phyloP scores from a whole-genome alignment of 768 basidiomycete species.

The Lyophyllum atratum region DNA sequence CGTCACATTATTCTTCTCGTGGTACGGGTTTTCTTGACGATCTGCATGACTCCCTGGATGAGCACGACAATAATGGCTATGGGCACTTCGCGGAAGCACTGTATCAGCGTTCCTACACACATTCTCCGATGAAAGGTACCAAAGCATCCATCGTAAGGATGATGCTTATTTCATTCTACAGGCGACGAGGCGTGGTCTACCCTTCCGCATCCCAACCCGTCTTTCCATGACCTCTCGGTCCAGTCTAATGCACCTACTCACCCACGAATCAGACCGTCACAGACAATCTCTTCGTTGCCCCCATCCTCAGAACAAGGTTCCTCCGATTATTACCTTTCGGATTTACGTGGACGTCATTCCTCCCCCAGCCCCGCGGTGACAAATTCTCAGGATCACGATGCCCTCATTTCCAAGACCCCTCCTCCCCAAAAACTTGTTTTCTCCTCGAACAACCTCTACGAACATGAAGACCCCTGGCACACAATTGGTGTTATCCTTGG shows the following conservation, averaged over 20 bases:
- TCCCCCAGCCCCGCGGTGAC: not conserved
- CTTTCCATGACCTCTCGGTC: not conserved
- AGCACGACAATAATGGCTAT: not conserved
- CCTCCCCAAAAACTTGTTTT: conserved; percentile 4
- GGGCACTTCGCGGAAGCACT: not conserved
- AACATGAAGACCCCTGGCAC: conserved; percentile 46
- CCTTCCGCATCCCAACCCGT: not conserved
- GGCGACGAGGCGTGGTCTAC: not conserved
- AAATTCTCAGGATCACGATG: not conserved
- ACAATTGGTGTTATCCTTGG: conserved; percentile 45
- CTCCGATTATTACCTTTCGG: not conserved
- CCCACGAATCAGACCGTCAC: not conserved
- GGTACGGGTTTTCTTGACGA: not conserved
- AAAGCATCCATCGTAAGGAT: not conserved
- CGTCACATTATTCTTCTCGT: not conserved
- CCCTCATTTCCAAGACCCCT: not conserved
- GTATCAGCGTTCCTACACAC: not conserved
- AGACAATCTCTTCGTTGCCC: conserved; percentile 6
- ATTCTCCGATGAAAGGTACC: not conserved
- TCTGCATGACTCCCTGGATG: not conserved
- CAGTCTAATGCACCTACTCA: not conserved
- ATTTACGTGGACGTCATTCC: not conserved
- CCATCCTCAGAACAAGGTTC: conserved; percentile 13
- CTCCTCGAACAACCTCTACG: conserved; percentile 30
- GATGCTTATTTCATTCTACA: not conserved